phyloP scores from a whole-genome alignment of 495 filamentous ascomycete species.

The Tetracladium setigerum region DNA sequence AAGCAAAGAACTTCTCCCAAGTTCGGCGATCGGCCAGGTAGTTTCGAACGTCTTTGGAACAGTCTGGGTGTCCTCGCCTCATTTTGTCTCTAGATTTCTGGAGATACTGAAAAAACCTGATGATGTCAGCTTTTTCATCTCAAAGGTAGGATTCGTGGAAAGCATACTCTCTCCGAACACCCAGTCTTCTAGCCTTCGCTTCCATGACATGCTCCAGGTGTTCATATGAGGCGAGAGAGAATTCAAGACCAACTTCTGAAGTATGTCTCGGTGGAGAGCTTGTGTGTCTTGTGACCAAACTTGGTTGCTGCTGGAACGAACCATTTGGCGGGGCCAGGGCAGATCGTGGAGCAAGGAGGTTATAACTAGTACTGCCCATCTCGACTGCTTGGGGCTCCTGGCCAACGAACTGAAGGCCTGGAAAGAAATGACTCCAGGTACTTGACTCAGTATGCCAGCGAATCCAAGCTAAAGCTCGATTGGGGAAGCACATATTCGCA shows the following conservation, averaged over 20 bases:
- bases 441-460: no score
- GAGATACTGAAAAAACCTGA: not conserved
- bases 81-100: not conserved
- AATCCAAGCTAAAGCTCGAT: no score
- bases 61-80: not conserved
- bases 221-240: not conserved
- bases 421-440: no score
- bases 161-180: not conserved
- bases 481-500: no score
- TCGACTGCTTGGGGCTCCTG: no score
- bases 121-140: no score
- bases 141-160: no score
- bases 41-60: not conserved
- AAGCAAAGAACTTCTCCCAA: conserved; percentile 1
- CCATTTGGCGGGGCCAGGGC: no score
- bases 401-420: no score
- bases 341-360: no score
- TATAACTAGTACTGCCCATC: no score
- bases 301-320: no score
- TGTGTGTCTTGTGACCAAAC: not conserved
- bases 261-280: not conserved
- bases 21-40: not conserved
- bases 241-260: not conserved
- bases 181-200: not conserved
- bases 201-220: not conserved